Conservation (phyloP, 208 protist species). For the Leishmania guyanensis region DNA sequence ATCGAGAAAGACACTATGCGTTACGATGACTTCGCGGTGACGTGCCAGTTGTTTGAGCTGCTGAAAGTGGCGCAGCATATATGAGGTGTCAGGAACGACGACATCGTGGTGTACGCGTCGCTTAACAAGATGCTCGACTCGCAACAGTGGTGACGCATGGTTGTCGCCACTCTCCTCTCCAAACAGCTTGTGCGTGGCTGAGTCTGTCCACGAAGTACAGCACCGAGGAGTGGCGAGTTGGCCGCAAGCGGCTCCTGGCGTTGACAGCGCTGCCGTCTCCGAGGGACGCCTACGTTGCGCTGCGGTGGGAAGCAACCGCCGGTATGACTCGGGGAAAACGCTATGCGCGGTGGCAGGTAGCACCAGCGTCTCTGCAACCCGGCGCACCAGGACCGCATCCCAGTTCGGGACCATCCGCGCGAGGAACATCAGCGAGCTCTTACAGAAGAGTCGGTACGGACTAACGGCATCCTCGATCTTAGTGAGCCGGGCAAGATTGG, state of each 20-base stretch:
- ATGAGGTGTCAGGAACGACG: constrained; percentile 71
- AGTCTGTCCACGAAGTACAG: constrained; percentile 34
- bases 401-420: constrained; percentile 44
- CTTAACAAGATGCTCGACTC: constrained; percentile 46
- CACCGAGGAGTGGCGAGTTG: neutral
- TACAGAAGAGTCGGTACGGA: constrained; percentile 47
- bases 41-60: constrained; percentile 64
- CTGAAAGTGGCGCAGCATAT: constrained; percentile 52
- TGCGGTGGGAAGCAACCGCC: neutral
- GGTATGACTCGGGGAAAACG: constrained; percentile 46
- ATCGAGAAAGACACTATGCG: constrained; percentile 73
- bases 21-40: constrained; percentile 79
- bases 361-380: constrained; percentile 59
- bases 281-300: neutral
- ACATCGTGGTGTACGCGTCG: constrained; percentile 62
- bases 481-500: constrained; percentile 35
- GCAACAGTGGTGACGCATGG: constrained; percentile 15
- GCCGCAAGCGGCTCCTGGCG: neutral
- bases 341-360: constrained; percentile 60
- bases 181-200: constrained; percentile 27
- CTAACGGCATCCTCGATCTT: constrained; percentile 42
- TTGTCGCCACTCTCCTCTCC: neutral
- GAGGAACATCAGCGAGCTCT: constrained; percentile 54
- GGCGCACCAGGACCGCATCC: constrained; percentile 62
- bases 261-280: neutral